Percentiles rank a stretch among this genome's conserved stretches.
Evolutionary conservation across 768 basidiomycete species (phyloP).

Genomic region (Hypholoma sublateritium): DNA sequence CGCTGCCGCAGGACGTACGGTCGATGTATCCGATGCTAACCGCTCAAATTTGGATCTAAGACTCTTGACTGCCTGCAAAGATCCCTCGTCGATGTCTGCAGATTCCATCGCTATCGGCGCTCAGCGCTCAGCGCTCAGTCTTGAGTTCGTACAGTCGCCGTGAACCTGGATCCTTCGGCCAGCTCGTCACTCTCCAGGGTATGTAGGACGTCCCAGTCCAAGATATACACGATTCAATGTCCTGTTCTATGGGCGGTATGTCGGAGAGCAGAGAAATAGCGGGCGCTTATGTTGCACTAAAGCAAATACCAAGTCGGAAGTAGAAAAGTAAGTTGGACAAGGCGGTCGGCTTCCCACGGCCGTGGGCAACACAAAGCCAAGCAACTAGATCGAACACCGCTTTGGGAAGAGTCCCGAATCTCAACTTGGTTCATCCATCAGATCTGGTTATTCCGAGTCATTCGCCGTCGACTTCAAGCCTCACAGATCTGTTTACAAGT

Average conservation of each 20-base stretch:
- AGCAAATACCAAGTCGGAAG: background rate
- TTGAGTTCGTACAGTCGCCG: background rate
- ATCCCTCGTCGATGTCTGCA: slow-evolving; percentile 50
- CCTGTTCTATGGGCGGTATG: background rate
- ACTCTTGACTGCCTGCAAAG: slow-evolving; percentile 65
- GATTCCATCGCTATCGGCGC: slow-evolving; percentile 10
- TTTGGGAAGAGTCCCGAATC: no score
- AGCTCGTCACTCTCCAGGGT: background rate
- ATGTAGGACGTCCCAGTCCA: background rate
- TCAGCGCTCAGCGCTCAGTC: background rate
- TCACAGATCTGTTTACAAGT: background rate
- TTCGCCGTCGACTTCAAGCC: background rate
- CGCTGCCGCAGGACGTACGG: slow-evolving; percentile 14
- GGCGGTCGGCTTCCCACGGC: background rate
- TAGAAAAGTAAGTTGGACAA: background rate
- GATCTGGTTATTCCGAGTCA: background rate
- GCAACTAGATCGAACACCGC: no score
- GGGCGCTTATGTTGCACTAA: background rate
- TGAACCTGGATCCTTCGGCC: background rate
- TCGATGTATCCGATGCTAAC: slow-evolving; percentile 44
- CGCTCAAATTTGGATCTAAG: slow-evolving; percentile 73
- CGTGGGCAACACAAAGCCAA: background rate
- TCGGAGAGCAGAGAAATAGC: background rate
- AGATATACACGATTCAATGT: background rate
- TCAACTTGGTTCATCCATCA: no score